phyloP scores from a whole-genome alignment of 2,329 filamentous ascomycete genomes.

The Aspergillus japonicus region DNA sequence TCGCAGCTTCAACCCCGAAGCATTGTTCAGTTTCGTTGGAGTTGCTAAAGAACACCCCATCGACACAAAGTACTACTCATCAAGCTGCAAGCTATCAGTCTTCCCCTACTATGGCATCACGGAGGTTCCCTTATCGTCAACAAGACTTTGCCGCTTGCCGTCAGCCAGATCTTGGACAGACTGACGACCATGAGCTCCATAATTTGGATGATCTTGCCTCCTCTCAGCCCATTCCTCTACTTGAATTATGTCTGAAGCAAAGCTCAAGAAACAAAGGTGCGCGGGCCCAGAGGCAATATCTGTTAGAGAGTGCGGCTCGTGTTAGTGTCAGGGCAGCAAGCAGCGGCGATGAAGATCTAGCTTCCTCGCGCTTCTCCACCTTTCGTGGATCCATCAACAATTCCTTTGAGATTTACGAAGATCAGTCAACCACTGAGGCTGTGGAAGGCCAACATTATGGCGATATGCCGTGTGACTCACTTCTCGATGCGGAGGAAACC shows the following conservation, averaged over 20 bases:
- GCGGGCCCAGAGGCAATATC: constrained; percentile 21
- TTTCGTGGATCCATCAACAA: neutral
- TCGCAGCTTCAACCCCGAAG: neutral
- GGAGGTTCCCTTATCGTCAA: neutral
- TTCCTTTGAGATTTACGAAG: neutral
- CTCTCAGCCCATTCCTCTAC: constrained; percentile 25
- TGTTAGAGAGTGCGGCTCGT: constrained; percentile 6
- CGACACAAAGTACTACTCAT: neutral
- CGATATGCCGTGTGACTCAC: neutral
- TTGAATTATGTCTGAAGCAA: constrained; percentile 19
- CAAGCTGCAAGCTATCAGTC: neutral
- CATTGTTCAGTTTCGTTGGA: neutral
- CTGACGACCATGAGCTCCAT: constrained; percentile 17
- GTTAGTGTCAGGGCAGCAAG: neutral
- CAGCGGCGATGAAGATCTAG: neutral
- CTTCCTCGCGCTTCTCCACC: neutral
- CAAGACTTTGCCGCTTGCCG: neutral
- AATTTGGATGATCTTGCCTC: constrained; percentile 24
- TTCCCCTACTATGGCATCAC: constrained; percentile 5
- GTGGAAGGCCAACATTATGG: neutral
- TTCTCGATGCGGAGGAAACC: neutral
- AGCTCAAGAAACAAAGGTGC: constrained; percentile 20
- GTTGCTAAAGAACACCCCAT: neutral
- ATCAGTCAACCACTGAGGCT: neutral
- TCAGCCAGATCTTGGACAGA: neutral